phyloP scores from a whole-genome alignment of 2,329 filamentous ascomycete genomes.

The Colletotrichum simmondsii region DNA sequence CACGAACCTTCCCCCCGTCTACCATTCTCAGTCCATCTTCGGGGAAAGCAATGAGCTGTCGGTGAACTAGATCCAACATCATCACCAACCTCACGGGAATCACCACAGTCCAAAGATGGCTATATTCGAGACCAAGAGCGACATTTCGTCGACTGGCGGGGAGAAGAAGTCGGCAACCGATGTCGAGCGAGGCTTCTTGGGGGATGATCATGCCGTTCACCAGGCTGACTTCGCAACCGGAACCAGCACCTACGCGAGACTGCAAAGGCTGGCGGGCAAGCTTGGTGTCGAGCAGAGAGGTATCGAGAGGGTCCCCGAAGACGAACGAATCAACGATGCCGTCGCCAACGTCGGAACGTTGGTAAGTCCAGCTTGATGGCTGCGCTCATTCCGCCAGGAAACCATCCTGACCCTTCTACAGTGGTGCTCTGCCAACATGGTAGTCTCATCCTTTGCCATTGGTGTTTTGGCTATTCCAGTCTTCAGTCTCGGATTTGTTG shows the following conservation, averaged over 20 bases:
- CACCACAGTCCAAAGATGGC: constrained; percentile 7
- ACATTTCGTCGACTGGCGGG: constrained; percentile 24
- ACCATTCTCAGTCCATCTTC: neutral
- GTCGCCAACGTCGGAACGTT: constrained; percentile 77
- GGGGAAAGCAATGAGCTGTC: constrained; percentile 17
- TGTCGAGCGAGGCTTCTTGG: constrained; percentile 17
- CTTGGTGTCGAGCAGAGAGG: constrained; percentile 79
- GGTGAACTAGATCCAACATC: constrained; percentile 1
- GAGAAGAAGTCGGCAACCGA: constrained; percentile 23
- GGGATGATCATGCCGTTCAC: constrained; percentile 12
- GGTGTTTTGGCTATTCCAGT: constrained; percentile 76
- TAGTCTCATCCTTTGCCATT: constrained; percentile 80
- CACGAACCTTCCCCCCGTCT: neutral
- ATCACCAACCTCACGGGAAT: constrained; percentile 1
- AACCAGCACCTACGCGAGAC: constrained; percentile 40
- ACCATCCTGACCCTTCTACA: constrained; percentile 15
- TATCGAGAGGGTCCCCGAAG: constrained; percentile 78
- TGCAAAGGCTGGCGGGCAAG: constrained; percentile 72
- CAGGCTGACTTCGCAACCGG: constrained; percentile 25
- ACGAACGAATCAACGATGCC: constrained; percentile 74
- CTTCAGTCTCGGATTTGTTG: constrained; percentile 78
- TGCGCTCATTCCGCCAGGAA: neutral
- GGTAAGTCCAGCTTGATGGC: constrained; percentile 57
- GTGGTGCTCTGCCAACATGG: constrained; percentile 84
- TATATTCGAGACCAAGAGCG: constrained; percentile 30